phyloP scores from a whole-genome alignment of 1,139 yeast genomes.

The Spathaspora sp. region DNA sequence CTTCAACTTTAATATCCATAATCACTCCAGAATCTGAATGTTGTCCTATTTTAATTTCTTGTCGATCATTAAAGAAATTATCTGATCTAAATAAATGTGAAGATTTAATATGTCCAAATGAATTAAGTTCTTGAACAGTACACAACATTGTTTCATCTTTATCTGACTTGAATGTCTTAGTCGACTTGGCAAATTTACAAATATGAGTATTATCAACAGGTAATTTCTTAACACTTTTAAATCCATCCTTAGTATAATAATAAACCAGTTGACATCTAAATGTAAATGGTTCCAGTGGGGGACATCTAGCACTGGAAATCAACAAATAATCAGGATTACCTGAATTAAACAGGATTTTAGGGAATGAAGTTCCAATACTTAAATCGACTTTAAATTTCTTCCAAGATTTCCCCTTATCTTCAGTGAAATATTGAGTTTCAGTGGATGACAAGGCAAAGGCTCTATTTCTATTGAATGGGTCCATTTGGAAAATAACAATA shows the following conservation, averaged over 20 bases:
- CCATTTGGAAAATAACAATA: conserved; percentile 36
- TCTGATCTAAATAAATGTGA: conserved; percentile 45
- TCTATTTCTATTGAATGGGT: conserved; percentile 43
- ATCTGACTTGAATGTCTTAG: conserved; percentile 37
- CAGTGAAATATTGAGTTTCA: conserved; percentile 48
- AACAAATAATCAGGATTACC: conserved; percentile 40
- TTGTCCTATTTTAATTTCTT: conserved; percentile 12
- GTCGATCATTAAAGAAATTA: conserved; percentile 52
- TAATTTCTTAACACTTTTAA: conserved; percentile 43
- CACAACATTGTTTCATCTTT: conserved; percentile 52
- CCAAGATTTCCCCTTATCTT: conserved; percentile 64
- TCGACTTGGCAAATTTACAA: conserved; percentile 57
- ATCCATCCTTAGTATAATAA: conserved; percentile 55
- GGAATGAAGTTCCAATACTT: conserved; percentile 13
- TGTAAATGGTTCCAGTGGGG: conserved; percentile 17
- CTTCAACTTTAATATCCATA: conserved; percentile 48
- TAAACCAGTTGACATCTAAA: conserved; percentile 35
- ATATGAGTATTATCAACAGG: conserved; percentile 25
- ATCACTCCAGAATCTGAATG: conserved; percentile 38
- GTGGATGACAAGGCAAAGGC: conserved; percentile 52
- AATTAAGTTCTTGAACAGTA: conserved; percentile 39
- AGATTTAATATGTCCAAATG: conserved; percentile 43
- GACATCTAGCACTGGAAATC: conserved; percentile 40
- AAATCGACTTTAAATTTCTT: conserved; percentile 30
- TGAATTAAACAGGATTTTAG: conserved; percentile 36